phyloP scores from a whole-genome alignment of 371 early-diverging fungal species.

The Zopfochytrium polystomum region DNA sequence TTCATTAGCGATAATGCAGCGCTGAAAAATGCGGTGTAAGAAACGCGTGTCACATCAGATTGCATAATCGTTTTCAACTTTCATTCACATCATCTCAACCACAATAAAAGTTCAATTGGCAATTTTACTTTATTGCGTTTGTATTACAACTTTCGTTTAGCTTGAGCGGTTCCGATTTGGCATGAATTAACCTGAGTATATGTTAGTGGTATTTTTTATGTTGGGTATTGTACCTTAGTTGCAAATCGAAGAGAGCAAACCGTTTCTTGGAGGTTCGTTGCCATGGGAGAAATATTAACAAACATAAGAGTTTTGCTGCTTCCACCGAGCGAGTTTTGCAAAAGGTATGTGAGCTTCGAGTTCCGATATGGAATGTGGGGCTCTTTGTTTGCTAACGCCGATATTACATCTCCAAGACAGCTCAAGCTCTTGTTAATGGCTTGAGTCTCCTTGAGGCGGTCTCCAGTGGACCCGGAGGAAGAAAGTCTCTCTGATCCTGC shows the following conservation, averaged over 20 bases:
- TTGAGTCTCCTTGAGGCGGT: slow-evolving; percentile 85
- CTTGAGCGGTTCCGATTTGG: slow-evolving; percentile 44
- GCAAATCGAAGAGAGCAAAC: slow-evolving; percentile 84
- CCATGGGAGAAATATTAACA: slow-evolving; percentile 73
- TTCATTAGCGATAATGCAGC: no score
- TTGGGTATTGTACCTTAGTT: slow-evolving; percentile 68
- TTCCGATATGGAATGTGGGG: slow-evolving; percentile 87
- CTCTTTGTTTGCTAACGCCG: slow-evolving; percentile 79
- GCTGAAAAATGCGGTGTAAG: no score
- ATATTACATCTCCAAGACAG: slow-evolving; percentile 93
- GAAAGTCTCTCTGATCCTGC: slow-evolving; percentile 92
- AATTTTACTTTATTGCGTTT: no score
- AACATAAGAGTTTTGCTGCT: slow-evolving; percentile 74
- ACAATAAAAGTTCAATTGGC: no score
- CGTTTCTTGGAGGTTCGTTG: slow-evolving; percentile 76
- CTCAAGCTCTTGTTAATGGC: slow-evolving; percentile 92
- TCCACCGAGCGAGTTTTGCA: slow-evolving; percentile 66
- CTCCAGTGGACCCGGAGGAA: slow-evolving; percentile 77
- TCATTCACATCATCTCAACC: no score
- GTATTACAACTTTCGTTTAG: no score
- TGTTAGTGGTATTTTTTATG: neutral
- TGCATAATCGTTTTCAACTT: no score
- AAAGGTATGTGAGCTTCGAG: slow-evolving; percentile 65
- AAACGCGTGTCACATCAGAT: no score
- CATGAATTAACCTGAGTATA: slow-evolving; percentile 36